These are phyloP conservation scores for Hyaloscypha bicolor DNA, from an alignment of 495 filamentous ascomycete genomes.

Conservation along the genomic window DNA sequence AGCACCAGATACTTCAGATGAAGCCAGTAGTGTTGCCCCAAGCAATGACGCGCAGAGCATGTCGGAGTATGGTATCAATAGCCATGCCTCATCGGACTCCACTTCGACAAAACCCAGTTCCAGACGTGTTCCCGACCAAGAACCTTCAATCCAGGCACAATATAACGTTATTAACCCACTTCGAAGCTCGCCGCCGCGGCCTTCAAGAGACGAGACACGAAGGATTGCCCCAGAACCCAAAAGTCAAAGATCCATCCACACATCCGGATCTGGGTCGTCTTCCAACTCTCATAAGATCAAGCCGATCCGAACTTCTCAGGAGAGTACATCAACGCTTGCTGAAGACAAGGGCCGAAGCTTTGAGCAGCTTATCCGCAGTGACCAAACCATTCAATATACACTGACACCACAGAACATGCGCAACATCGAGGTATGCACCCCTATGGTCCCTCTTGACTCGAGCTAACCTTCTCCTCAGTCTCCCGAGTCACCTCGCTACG, in stretches of 20 bases:
- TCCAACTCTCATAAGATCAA: conserved; percentile 47
- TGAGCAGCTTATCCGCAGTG: conserved; percentile 86
- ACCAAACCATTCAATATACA: conserved; percentile 91
- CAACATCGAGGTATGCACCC: conserved; percentile 60
- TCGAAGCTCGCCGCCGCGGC: conserved; percentile 25
- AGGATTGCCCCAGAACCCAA: conserved; percentile 11
- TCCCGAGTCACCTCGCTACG: conserved; percentile 27
- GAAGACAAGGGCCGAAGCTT: conserved; percentile 56
- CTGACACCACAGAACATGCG: conserved; percentile 89
- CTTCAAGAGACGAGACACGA: conserved; percentile 19
- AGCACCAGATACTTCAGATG: conserved; percentile 39
- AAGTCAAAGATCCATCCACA: conserved; percentile 27
- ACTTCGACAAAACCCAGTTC: conserved; percentile 1
- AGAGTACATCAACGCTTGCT: conserved; percentile 37
- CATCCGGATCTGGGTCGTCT: conserved; percentile 44
- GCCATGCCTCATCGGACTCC: conserved; percentile 24
- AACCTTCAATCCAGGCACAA: conserved; percentile 1
- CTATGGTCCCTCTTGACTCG: background rate
- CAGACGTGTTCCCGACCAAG: conserved; percentile 8
- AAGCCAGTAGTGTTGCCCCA: conserved; percentile 31
- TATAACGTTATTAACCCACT: background rate
- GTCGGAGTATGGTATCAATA: conserved; percentile 16
- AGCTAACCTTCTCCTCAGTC: conserved; percentile 17
- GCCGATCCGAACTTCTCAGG: conserved; percentile 51
- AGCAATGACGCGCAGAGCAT: conserved; percentile 16